Base-by-base conservation (phyloP, 768 basidiomycete genomes). In the Xerocomellus amylosporus region DNA sequence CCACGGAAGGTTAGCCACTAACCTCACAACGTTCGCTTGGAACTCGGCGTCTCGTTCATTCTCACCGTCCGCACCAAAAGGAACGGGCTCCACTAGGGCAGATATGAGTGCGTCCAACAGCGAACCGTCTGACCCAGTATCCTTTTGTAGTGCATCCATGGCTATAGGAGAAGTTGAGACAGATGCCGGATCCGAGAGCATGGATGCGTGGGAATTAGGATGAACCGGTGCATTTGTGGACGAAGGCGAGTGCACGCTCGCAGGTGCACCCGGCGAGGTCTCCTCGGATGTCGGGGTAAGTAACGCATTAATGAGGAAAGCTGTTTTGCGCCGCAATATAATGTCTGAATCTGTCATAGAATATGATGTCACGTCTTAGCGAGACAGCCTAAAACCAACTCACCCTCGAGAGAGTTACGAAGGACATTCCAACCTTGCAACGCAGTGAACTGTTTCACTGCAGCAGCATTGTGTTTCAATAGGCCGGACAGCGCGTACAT, bases 401-500 rank as follows among this genome's bases (percentile, higher is more conserved):
- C 28, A 86, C 88, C 87, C 71, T 82, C 78, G 2, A 93, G 73
- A 2, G 85, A 79, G 22, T 72, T 72, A 17, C 79, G 76, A 5
- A 94, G 70, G 20, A 73, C 74, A 14, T 72, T 62, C 92, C 91
- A 94, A 2, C 91, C 92, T 41, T 69, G 75, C 4, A 70, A 62
- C 7, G 75, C 71, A 1, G 74, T 74, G 33, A 94, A 74, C 10
- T 72, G 71, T 36, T 66, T 58, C 2, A 93, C 82, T 0, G 90
- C 90, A 4, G 81, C 74, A 4, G 79, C 77, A 51, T 86, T 89
- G 69, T 93, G 90, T 67, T 89, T 92, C 47, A 94, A 69, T 0
- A 89, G 64, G 0, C 88, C 88, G 0, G 90, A 93, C 10, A 95
- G 74, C 0, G 85, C 73, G 67, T 96, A 96, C 33, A 94, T 77